Conservation (phyloP, 2,329 filamentous ascomycete genomes). For the Ophiostoma ulmi region DNA sequence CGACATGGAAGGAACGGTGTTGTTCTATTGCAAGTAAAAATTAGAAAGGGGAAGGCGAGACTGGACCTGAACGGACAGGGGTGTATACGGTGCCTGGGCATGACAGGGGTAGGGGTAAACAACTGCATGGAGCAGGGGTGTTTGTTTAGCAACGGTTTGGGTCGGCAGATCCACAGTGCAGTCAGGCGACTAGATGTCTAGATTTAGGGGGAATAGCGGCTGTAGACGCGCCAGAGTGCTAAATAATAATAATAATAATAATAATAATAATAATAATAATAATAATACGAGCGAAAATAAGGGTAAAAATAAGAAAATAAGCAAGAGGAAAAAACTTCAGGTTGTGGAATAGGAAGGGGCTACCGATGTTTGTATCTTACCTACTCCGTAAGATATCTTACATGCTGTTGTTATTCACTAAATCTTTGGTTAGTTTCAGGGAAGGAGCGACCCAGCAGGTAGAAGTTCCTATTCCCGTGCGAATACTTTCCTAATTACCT, state of each 20-base stretch:
- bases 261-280: conserved; percentile 11
- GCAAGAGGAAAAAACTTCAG: not conserved
- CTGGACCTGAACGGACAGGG: not conserved
- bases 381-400: not conserved
- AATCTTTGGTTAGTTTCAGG: not conserved
- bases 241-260: conserved; percentile 7
- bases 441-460: conserved; percentile 1
- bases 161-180: not conserved
- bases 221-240: not conserved
- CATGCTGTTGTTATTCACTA: not conserved
- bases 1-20: conserved; percentile 3
- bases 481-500: not conserved
- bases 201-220: not conserved
- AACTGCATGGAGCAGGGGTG: not conserved
- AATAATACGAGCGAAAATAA: not conserved
- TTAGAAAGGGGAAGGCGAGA: not conserved
- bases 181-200: not conserved
- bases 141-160: not conserved
- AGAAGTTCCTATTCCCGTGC: not conserved
- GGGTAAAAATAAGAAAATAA: conserved; percentile 2
- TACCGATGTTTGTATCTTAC: not conserved
- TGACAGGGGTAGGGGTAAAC: not conserved
- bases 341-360: not conserved
- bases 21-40: not conserved
- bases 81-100: not conserved